phyloP scores from a whole-genome alignment of 1,139 yeast genomes.

The Scheffersomyces illinoinensis region DNA sequence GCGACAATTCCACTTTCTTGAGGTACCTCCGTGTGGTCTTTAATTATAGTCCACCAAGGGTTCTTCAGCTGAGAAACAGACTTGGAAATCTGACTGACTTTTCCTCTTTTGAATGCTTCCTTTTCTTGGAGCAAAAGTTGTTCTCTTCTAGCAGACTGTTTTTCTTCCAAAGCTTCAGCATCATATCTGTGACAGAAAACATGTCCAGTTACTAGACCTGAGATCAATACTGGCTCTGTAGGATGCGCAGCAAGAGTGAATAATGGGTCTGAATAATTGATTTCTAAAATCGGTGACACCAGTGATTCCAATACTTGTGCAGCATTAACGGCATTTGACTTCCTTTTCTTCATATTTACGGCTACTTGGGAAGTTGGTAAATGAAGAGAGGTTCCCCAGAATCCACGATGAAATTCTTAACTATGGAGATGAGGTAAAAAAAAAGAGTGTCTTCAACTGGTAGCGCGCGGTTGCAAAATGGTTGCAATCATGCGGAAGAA shows the following conservation, averaged over 20 bases:
- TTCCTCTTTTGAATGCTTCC: constrained; percentile 30
- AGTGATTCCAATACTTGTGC: constrained; percentile 37
- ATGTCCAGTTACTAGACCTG: constrained; percentile 83
- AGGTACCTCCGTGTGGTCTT: constrained; percentile 31
- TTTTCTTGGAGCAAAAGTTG: constrained; percentile 18
- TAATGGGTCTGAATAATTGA: constrained; percentile 59
- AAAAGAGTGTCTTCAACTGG: background rate
- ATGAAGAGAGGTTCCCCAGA: background rate
- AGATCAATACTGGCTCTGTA: constrained; percentile 56
- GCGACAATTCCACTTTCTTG: constrained; percentile 34
- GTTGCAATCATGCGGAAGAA: no score
- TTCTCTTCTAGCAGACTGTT: constrained; percentile 24
- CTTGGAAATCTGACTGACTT: constrained; percentile 25
- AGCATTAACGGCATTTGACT: constrained; percentile 30
- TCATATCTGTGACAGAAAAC: constrained; percentile 59
- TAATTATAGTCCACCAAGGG: constrained; percentile 52
- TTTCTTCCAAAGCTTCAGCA: constrained; percentile 41
- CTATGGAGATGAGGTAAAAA: background rate
- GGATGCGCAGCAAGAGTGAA: constrained; percentile 86
- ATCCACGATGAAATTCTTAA: background rate
- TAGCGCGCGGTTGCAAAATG: background rate
- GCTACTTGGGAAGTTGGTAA: background rate
- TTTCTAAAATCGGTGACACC: constrained; percentile 53
- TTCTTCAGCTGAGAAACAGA: constrained; percentile 41
- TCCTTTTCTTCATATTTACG: constrained; percentile 30